Conservation (phyloP, 75 land plant genomes). For the Sequoia sempervirens region DNA sequence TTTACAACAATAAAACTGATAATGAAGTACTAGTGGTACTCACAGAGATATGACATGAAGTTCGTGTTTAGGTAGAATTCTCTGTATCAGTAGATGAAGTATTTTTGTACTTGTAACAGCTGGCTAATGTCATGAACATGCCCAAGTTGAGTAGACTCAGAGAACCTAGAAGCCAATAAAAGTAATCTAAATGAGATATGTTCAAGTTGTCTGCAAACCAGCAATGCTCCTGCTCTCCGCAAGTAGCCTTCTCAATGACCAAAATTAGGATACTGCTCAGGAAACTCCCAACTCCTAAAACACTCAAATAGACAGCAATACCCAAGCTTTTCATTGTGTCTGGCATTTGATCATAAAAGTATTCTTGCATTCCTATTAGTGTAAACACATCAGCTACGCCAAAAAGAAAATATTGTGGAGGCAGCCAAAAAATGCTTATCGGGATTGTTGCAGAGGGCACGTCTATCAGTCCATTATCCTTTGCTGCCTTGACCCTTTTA, state of each 20-base stretch:
- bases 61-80: background rate
- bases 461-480: constrained; percentile 11
- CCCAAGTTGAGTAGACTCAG: constrained; percentile 22
- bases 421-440: constrained; percentile 67
- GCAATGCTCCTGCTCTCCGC: constrained; percentile 13
- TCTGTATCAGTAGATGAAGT: background rate
- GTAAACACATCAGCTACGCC: constrained; percentile 93
- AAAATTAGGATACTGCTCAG: constrained; percentile 57
- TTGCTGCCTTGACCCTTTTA: constrained; percentile 33
- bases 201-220: constrained; percentile 74
- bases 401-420: constrained; percentile 80
- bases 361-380: constrained; percentile 85
- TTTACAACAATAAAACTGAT: background rate
- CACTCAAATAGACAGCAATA: constrained; percentile 66
- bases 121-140: constrained; percentile 20
- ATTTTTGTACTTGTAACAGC: background rate
- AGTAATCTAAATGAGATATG: constrained; percentile 37
- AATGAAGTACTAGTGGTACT: background rate
- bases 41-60: background rate
- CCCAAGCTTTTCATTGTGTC: constrained; percentile 76
- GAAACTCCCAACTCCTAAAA: constrained; percentile 80
- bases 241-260: constrained; percentile 31
- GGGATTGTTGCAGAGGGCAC: constrained; percentile 18
- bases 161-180: constrained; percentile 40
- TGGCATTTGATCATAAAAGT: constrained; percentile 82